These are phyloP conservation scores for Cytidiella melzeri DNA, from an alignment of 768 basidiomycete species.

Conservation along the genomic window DNA sequence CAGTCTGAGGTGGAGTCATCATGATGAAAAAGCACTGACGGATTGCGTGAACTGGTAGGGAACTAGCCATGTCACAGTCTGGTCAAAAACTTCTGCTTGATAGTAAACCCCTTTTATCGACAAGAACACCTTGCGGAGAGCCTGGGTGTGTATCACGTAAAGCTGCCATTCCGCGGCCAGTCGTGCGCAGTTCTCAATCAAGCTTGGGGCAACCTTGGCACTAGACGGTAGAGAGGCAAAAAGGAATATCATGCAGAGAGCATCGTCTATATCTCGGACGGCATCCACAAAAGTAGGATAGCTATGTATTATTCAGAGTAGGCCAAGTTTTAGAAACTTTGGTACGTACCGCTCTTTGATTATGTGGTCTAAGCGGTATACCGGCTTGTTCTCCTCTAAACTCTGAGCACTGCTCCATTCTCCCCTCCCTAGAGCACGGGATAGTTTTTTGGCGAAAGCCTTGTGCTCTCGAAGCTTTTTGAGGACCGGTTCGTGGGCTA, in stretches of 20 bases:
- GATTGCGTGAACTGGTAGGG: slow-evolving; percentile 97
- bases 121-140: slow-evolving; percentile 86
- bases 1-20: background rate
- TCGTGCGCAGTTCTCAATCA: slow-evolving; percentile 86
- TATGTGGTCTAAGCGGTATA: slow-evolving; percentile 90
- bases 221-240: slow-evolving; percentile 91
- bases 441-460: slow-evolving; percentile 94
- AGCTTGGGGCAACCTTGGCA: slow-evolving; percentile 69
- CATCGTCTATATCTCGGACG: slow-evolving; percentile 93
- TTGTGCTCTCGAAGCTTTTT: slow-evolving; percentile 95
- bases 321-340: slow-evolving; percentile 2
- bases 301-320: slow-evolving; percentile 34
- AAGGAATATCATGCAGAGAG: slow-evolving; percentile 89
- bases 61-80: slow-evolving; percentile 92
- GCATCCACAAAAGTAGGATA: slow-evolving; percentile 98
- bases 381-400: slow-evolving; percentile 87
- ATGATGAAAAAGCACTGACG: slow-evolving; percentile 41
- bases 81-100: slow-evolving; percentile 91
- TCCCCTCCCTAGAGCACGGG: slow-evolving; percentile 84
- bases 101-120: slow-evolving; percentile 99
- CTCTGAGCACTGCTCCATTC: slow-evolving; percentile 96
- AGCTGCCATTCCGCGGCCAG: slow-evolving; percentile 95
- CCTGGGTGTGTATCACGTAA: slow-evolving; percentile 83
- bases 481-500: slow-evolving; percentile 93
- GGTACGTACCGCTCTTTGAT: slow-evolving; percentile 85